Base-by-base conservation (phyloP, 495 filamentous ascomycete species). In the Tuber calosporum region DNA sequence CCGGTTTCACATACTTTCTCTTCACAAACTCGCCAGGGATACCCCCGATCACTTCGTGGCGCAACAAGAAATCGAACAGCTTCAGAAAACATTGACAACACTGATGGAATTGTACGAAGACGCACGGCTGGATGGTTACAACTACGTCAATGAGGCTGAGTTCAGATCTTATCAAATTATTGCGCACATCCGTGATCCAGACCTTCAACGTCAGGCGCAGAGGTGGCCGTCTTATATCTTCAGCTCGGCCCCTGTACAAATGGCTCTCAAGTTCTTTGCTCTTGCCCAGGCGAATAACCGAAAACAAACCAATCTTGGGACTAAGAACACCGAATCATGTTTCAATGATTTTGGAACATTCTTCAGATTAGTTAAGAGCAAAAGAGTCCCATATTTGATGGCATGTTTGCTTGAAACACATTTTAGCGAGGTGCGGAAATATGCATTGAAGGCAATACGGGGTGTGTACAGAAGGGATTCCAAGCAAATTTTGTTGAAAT, bases 351-450 rank as follows among this genome's bases (percentile, higher is more conserved):
- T 84, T 84, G 26, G 87, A 30, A 87, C 89, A 38, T 95, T 95
- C 81, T 98, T 96, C 83, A 85, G 84, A 2, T 85, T 95, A 48
- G 84, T 97, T 58, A 86, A 88, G 70, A 89, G 90, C 15, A 86
- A 86, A 2, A 83, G 85, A 69, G 88, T 93, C 2, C 92, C 94
- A 0, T 98, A 97, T 82, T 87, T 94, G 30, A 94, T 96, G 90
- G 94, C 91, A 8, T 97, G 94, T 81, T 90, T 97, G 53, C 93
- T 94, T 2, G 94, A 97, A 81, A 90, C 94, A 22, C 92, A 93
- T 76, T 98, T 98, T 83, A 91, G 90, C 69, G 84, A 88, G 22
- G 85, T 98, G 37, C 92, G 95, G 34, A 89, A 90, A 73, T 88
- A 86, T 30, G 90, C 93, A 7, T 85, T 98, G 66, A 89, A 89